Evolutionary conservation across 2,329 filamentous ascomycete genomes (phyloP), one percentile per base, ranked within the genome.

Genomic region (Dactylellina parvicollis): DNA sequence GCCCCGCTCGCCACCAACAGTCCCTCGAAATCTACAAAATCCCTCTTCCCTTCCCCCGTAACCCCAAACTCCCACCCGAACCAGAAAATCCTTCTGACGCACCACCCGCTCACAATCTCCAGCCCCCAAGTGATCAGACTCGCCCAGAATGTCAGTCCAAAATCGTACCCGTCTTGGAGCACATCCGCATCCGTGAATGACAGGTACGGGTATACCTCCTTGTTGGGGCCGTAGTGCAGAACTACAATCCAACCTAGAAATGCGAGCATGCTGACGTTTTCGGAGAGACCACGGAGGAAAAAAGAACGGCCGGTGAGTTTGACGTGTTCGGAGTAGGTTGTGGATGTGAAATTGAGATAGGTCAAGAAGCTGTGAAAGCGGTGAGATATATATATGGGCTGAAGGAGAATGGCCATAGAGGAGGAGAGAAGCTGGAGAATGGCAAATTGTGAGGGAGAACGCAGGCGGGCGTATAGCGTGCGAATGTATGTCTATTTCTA

Each of bases 121-220:
- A 88, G 89, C 1, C 82, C 87, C 88, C 88, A 90, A 3, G 88
- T 90, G 61, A 89, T 83, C 64, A 83, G 82, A 16, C 87, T 88
- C 66, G 87, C 87, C 76, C 84, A 86, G 75, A 90, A 87, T 0
- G 88, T 90, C 52, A 89, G 81, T 42, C 82, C 80, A 77, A 90
- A 89, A 76, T 88, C 86, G 79, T 90, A 90, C 38, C 77, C 78
- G 42, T 81, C 79, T 30, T 81, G 81, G 75, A 83, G 82, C 75
- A 20, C 77, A 76, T 75, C 42, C 30, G 36, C n/a, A 5, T 81
- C 80, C 78, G 88, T 86, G 79, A 90, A 90, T 26, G 87, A 85
- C 77, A 90, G 89, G 78, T 90, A 90, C 0, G 88, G 88, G 79
- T 90, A 90, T 32, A 89, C 86, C 77, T 88, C 83, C 79, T 87